A percentile compares a stretch with the other conserved stretches of the same genome.
Evolutionary conservation across 2,329 filamentous ascomycete genomes (phyloP).

Genomic region (Aspergillus sp.): DNA sequence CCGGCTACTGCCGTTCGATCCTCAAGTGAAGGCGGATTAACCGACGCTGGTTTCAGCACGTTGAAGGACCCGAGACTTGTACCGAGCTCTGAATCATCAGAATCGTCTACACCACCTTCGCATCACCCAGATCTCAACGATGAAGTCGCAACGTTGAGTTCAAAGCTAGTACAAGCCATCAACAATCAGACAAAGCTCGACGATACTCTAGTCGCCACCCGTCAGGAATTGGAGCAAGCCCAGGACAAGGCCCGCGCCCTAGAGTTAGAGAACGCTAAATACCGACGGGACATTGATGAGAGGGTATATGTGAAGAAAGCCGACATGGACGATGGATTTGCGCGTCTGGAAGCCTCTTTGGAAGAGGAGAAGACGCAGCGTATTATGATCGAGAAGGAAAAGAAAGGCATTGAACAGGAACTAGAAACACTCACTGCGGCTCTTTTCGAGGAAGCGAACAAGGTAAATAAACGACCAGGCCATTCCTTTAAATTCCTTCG

Average conservation of each 20-base stretch:
- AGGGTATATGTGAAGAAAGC: slow-evolving; percentile 75
- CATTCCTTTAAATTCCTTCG: not conserved
- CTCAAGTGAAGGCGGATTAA: slow-evolving; percentile 30
- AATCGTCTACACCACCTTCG: slow-evolving; percentile 33
- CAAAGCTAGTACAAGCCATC: slow-evolving; percentile 95
- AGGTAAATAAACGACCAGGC: slow-evolving; percentile 44
- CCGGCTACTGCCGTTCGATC: slow-evolving; percentile 22
- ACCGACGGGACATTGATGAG: slow-evolving; percentile 67
- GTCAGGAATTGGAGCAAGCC: slow-evolving; percentile 77
- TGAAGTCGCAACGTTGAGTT: slow-evolving; percentile 87
- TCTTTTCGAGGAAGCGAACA: slow-evolving; percentile 97
- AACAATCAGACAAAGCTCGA: slow-evolving; percentile 93
- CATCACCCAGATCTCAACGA: slow-evolving; percentile 62
- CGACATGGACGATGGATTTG: slow-evolving; percentile 71
- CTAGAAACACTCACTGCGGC: slow-evolving; percentile 86
- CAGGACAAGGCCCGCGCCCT: slow-evolving; percentile 66
- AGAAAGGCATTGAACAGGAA: slow-evolving; percentile 87
- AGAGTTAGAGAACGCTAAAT: slow-evolving; percentile 67
- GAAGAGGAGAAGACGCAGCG: slow-evolving; percentile 66
- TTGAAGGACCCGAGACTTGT: slow-evolving; percentile 46
- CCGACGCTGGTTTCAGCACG: slow-evolving; percentile 46
- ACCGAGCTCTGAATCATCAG: slow-evolving; percentile 35
- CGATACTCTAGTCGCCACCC: slow-evolving; percentile 77
- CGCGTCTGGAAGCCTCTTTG: slow-evolving; percentile 57
- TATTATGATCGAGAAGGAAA: slow-evolving; percentile 70